Evolutionary conservation across 176 grass and related monocot genomes (phyloP).

Genomic region (Avena atlantica): DNA sequence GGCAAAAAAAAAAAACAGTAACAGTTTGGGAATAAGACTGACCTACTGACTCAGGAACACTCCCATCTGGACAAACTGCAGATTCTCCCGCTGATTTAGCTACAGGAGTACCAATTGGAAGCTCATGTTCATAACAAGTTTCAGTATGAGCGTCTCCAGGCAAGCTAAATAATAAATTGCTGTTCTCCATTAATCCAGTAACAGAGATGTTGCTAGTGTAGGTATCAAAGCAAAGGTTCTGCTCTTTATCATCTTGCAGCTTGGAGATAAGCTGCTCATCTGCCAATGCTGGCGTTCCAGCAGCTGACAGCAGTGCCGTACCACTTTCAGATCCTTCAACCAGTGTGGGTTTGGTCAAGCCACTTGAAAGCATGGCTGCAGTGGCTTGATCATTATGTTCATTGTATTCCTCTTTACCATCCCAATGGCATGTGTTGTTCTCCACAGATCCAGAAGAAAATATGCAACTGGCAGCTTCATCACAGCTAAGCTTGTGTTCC

Average conservation of each 20-base stretch:
- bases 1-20: not conserved
- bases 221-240: not conserved
- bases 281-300: constrained; percentile 6
- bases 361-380: not conserved
- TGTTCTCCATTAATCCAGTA: constrained; percentile 3
- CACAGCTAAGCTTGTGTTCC: not conserved
- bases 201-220: not conserved
- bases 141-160: not conserved
- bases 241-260: constrained; percentile 17
- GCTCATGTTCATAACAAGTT: constrained; percentile 17
- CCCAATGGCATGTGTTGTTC: not conserved
- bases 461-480: not conserved
- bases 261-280: constrained; percentile 17
- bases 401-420: constrained; percentile 15
- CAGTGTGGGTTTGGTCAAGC: not conserved
- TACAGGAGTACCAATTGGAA: not conserved
- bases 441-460: not conserved
- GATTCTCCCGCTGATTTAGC: constrained; percentile 18
- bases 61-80: not conserved
- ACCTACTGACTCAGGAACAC: constrained; percentile 23
- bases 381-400: not conserved
- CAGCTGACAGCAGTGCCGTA: not conserved
- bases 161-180: not conserved
- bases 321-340: constrained; percentile 13
- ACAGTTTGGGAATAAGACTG: not conserved